A percentile compares a stretch with the other conserved stretches of the same genome.
Evolutionary conservation across 768 basidiomycete genomes (phyloP).

Genomic region (Tylopilus subfusipes): DNA sequence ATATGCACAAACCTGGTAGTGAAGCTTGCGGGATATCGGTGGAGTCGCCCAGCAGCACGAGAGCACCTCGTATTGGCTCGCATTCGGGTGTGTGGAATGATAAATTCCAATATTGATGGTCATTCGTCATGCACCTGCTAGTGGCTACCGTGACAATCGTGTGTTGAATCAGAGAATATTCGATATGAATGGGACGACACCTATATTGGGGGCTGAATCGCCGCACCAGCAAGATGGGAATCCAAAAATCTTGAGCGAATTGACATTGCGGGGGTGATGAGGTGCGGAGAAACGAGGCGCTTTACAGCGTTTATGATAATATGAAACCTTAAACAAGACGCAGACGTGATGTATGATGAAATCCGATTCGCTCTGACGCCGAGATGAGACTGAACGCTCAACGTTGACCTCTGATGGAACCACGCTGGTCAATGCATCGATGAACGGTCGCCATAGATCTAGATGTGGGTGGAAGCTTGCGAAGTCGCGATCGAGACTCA

Average conservation of each 20-base stretch:
- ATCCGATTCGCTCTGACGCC: conserved; percentile 24
- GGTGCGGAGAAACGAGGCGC: conserved; percentile 17
- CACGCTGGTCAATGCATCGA: not conserved
- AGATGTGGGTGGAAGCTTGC: conserved; percentile 14
- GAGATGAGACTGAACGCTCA: conserved; percentile 19
- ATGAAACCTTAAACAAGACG: conserved; percentile 24
- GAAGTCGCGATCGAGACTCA: conserved; percentile 20
- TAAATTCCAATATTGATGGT: conserved; percentile 2
- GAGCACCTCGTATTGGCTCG: conserved; percentile 1
- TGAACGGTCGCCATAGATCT: not conserved
- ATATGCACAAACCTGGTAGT: conserved; percentile 5
- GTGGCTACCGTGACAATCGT: conserved; percentile 14
- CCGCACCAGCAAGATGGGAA: conserved; percentile 13
- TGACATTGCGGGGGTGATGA: conserved; percentile 22
- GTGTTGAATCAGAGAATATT: conserved; percentile 16
- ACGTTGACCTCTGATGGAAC: conserved; percentile 6
- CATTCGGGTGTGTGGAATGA: conserved; percentile 1
- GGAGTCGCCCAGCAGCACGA: not conserved
- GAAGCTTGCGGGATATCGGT: conserved; percentile 1
- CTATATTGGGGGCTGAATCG: conserved; percentile 4
- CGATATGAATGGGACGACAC: conserved; percentile 18
- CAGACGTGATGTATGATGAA: conserved; percentile 3
- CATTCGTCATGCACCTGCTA: conserved; percentile 9
- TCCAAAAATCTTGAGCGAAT: conserved; percentile 9
- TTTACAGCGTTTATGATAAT: conserved; percentile 3